phyloP scores from a whole-genome alignment of 768 basidiomycete genomes.

The Boletus rubroflammeus region DNA sequence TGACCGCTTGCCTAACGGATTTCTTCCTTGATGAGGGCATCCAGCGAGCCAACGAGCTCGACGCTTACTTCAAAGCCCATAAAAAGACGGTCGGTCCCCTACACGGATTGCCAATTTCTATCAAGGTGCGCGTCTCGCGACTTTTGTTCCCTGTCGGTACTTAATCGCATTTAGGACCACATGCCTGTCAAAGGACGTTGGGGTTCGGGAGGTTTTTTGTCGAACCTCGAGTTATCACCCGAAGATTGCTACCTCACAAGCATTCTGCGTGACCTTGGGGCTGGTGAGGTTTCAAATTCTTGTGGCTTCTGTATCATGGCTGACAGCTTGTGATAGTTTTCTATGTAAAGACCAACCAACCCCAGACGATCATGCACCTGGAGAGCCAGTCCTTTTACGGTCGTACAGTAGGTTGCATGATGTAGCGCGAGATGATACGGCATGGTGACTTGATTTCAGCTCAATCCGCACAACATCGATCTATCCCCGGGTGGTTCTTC shows the following conservation, averaged over 20 bases:
- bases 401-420: slow-evolving; percentile 19
- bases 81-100: slow-evolving; percentile 42
- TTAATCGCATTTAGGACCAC: slow-evolving; percentile 31
- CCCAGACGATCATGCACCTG: slow-evolving; percentile 41
- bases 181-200: slow-evolving; percentile 40
- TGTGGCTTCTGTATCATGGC: not conserved
- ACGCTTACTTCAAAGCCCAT: slow-evolving; percentile 35
- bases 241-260: slow-evolving; percentile 32
- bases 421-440: not conserved
- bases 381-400: slow-evolving; percentile 35
- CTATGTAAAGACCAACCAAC: slow-evolving; percentile 43
- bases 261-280: slow-evolving; percentile 40
- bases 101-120: slow-evolving; percentile 38
- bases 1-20: slow-evolving; percentile 39
- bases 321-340: slow-evolving; percentile 30
- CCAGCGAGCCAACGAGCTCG: slow-evolving; percentile 39
- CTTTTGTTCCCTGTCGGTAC: not conserved
- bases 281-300: slow-evolving; percentile 26
- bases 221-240: slow-evolving; percentile 21
- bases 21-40: slow-evolving; percentile 44
- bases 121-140: slow-evolving; percentile 34
- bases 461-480: slow-evolving; percentile 43
- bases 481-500: slow-evolving; percentile 49
- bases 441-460: slow-evolving; percentile 17
- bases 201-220: slow-evolving; percentile 35